Percentiles rank a stretch among this genome's conserved stretches.
Conservation (phyloP, 2,329 filamentous ascomycete species). For the Magnaporthiopsis rhizophila region DNA sequence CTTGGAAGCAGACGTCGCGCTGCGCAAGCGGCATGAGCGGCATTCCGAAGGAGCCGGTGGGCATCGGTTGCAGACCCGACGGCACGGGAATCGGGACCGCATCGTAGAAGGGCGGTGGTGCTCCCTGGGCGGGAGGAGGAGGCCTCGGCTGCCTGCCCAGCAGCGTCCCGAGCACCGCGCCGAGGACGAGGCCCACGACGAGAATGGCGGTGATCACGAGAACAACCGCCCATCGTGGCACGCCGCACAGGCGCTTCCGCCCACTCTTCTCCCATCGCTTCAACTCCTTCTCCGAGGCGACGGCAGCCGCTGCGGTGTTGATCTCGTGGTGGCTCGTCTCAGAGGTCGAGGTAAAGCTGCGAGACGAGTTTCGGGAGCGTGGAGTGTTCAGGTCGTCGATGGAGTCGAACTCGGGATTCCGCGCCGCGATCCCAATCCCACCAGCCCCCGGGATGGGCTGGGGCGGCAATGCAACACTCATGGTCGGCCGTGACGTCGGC, state of each 20-base stretch:
- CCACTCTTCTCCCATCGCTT: slow-evolving; percentile 47
- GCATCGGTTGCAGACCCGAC: slow-evolving; percentile 40
- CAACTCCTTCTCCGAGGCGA: slow-evolving; percentile 38
- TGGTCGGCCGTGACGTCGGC: background rate
- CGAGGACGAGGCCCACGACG: slow-evolving; percentile 47
- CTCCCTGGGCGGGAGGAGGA: slow-evolving; percentile 12
- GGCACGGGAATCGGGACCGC: slow-evolving; percentile 44
- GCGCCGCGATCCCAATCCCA: slow-evolving; percentile 51
- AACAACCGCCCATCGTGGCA: slow-evolving; percentile 55
- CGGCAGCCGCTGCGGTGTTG: slow-evolving; percentile 37
- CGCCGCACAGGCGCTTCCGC: slow-evolving; percentile 46
- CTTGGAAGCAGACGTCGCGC: slow-evolving; percentile 48
- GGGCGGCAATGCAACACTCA: background rate
- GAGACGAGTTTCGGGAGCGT: slow-evolving; percentile 41
- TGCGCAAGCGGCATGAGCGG: slow-evolving; percentile 41
- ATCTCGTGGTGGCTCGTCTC: slow-evolving; percentile 46
- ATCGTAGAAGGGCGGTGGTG: slow-evolving; percentile 30
- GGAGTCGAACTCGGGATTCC: slow-evolving; percentile 55
- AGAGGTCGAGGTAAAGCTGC: slow-evolving; percentile 38
- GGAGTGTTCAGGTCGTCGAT: slow-evolving; percentile 45
- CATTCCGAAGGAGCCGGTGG: slow-evolving; percentile 48
- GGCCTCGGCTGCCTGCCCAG: slow-evolving; percentile 24
- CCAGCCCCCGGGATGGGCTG: slow-evolving; percentile 45
- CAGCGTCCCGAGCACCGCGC: slow-evolving; percentile 46
- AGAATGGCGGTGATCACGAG: slow-evolving; percentile 40